Evolutionary conservation across 2,329 filamentous ascomycete species (phyloP).

Genomic region (Fusarium burgessii): DNA sequence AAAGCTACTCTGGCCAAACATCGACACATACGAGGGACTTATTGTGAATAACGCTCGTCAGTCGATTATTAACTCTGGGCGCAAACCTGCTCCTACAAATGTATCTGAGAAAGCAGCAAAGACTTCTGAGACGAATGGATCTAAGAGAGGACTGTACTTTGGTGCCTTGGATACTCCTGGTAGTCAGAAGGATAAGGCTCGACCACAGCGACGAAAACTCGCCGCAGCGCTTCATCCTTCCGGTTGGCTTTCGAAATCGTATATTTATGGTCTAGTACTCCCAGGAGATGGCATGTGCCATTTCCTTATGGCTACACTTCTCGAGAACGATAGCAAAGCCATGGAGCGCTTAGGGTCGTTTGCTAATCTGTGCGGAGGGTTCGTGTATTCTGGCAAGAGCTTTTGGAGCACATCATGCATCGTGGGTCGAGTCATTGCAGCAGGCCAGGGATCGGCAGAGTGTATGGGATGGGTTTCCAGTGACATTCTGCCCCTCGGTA

Average conservation of each 20-base stretch:
- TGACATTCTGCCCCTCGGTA: constrained; percentile 64
- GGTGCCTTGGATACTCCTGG: constrained; percentile 54
- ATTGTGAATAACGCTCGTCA: constrained; percentile 62
- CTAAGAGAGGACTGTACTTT: constrained; percentile 61
- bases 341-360: constrained; percentile 69
- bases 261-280: constrained; percentile 73
- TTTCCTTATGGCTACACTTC: constrained; percentile 73
- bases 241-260: constrained; percentile 77
- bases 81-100: constrained; percentile 48
- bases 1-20: constrained; percentile 71
- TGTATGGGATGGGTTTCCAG: constrained; percentile 78
- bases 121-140: constrained; percentile 51
- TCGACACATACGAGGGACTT: constrained; percentile 63
- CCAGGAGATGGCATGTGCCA: constrained; percentile 73
- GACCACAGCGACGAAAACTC: constrained; percentile 64
- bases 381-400: constrained; percentile 72
- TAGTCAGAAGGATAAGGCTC: constrained; percentile 48
- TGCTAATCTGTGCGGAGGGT: constrained; percentile 73
- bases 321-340: constrained; percentile 73
- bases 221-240: constrained; percentile 68
- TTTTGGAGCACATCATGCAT: constrained; percentile 78
- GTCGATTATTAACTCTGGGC: constrained; percentile 49
- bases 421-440: constrained; percentile 73
- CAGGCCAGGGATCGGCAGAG: constrained; percentile 70
- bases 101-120: constrained; percentile 36